A percentile compares a stretch with the other conserved stretches of the same genome.
Evolutionary conservation across 2,329 filamentous ascomycete species (phyloP).

Genomic region (Colletotrichum cereale): DNA sequence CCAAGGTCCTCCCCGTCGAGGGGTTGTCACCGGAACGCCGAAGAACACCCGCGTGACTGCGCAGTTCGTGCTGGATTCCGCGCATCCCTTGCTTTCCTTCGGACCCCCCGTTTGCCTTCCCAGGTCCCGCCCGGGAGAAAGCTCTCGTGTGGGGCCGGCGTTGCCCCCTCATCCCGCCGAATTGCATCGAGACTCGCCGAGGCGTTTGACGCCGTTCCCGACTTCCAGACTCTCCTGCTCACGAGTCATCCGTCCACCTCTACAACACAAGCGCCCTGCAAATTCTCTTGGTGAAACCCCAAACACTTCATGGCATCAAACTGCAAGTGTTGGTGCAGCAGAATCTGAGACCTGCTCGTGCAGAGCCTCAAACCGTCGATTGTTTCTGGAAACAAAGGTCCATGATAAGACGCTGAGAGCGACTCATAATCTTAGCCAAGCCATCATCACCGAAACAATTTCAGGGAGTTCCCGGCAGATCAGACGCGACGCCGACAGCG

Average conservation of each 20-base stretch:
- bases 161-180: neutral
- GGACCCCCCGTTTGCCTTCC: neutral
- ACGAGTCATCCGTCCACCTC: neutral
- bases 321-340: neutral
- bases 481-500: too few species aligned
- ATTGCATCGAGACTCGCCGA: neutral
- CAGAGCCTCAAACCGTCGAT: neutral
- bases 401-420: neutral
- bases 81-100: neutral
- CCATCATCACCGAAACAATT: neutral
- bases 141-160: neutral
- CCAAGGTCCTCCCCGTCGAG: neutral
- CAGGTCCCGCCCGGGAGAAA: neutral
- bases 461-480: neutral
- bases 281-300: neutral
- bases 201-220: neutral
- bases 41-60: neutral
- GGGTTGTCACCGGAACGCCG: neutral
- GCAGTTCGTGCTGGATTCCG: neutral
- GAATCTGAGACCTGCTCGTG: neutral
- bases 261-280: neutral
- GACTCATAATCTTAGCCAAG: neutral
- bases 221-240: neutral
- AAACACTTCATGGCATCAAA: neutral
- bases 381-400: neutral